A percentile compares a stretch with the other conserved stretches of the same genome.
Evolutionary conservation across 1,284 basidiomycete genomes (phyloP).

Genomic region (Sanghuangporus weigelae): DNA sequence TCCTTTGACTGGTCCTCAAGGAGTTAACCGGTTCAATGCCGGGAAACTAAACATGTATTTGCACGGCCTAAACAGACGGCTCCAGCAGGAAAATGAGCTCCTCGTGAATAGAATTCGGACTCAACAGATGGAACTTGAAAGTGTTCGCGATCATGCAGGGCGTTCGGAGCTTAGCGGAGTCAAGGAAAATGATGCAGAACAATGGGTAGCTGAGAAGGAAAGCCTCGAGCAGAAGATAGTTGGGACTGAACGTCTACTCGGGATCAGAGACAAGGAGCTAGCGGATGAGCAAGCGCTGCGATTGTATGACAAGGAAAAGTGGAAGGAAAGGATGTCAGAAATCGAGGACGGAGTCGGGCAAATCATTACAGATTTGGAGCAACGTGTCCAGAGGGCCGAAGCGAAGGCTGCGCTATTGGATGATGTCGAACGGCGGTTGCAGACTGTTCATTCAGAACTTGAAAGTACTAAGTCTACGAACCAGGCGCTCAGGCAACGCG

Average conservation of each 20-base stretch:
- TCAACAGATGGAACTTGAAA: slow-evolving; percentile 38
- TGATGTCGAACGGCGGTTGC: slow-evolving; percentile 29
- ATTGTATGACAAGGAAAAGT: slow-evolving; percentile 56
- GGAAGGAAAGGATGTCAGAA: slow-evolving; percentile 62
- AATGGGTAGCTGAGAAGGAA: slow-evolving; percentile 60
- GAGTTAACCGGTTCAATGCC: slow-evolving; percentile 67
- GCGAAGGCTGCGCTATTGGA: slow-evolving; percentile 28
- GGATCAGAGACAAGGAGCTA: slow-evolving; percentile 32
- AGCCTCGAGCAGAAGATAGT: slow-evolving; percentile 44
- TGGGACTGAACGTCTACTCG: slow-evolving; percentile 43
- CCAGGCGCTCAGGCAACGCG: slow-evolving; percentile 19
- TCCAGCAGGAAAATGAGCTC: slow-evolving; percentile 77
- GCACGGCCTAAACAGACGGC: slow-evolving; percentile 70
- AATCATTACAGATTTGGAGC: slow-evolving; percentile 61
- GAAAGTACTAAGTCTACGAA: slow-evolving; percentile 32
- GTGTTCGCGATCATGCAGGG: neutral
- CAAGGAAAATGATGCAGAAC: slow-evolving; percentile 52
- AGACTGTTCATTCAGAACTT: slow-evolving; percentile 30
- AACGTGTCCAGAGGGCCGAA: slow-evolving; percentile 39
- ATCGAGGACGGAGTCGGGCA: slow-evolving; percentile 61
- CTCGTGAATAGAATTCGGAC: slow-evolving; percentile 46
- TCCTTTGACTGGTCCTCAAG: slow-evolving; percentile 64
- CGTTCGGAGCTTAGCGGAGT: slow-evolving; percentile 46
- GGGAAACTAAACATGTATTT: slow-evolving; percentile 77
- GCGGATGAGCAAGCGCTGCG: slow-evolving; percentile 52